Evolutionary conservation across 1,284 basidiomycete genomes (phyloP).

Genomic region (Cryptococcus sp.): DNA sequence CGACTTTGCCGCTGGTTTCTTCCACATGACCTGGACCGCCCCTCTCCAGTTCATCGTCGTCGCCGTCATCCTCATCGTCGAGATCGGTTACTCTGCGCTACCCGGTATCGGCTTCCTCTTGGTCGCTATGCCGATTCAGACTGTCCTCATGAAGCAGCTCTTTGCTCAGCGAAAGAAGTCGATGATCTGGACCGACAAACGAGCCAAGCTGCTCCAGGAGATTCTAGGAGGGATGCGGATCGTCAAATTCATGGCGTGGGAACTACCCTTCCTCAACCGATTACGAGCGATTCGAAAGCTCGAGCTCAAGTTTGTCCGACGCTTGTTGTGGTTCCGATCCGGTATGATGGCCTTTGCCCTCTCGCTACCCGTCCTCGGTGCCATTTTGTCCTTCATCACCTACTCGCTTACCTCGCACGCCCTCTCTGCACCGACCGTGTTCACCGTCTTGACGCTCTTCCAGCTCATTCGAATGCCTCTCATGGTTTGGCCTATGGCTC

Average conservation of each 20-base stretch:
- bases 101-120: slow-evolving; percentile 63
- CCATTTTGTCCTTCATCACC: slow-evolving; percentile 78
- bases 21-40: slow-evolving; percentile 61
- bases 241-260: slow-evolving; percentile 66
- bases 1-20: slow-evolving; percentile 81
- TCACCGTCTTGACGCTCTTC: slow-evolving; percentile 78
- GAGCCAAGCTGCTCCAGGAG: slow-evolving; percentile 52
- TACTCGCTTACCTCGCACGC: slow-evolving; percentile 66
- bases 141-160: slow-evolving; percentile 65
- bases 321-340: slow-evolving; percentile 55
- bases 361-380: slow-evolving; percentile 66
- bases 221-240: slow-evolving; percentile 78
- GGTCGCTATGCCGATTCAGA: slow-evolving; percentile 60
- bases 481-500: slow-evolving; percentile 59
- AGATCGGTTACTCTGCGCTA: slow-evolving; percentile 51
- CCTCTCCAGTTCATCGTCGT: slow-evolving; percentile 52
- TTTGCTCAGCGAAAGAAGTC: slow-evolving; percentile 66
- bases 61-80: slow-evolving; percentile 47
- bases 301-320: slow-evolving; percentile 74
- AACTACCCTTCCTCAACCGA: slow-evolving; percentile 59
- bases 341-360: slow-evolving; percentile 50
- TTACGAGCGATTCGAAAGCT: slow-evolving; percentile 64
- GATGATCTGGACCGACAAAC: slow-evolving; percentile 74
- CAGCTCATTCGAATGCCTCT: slow-evolving; percentile 48
- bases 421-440: slow-evolving; percentile 59